These are phyloP conservation scores for Dendrobium chrysotoxum DNA, from an alignment of 106 monocot genomes.

Conservation along the genomic window DNA sequence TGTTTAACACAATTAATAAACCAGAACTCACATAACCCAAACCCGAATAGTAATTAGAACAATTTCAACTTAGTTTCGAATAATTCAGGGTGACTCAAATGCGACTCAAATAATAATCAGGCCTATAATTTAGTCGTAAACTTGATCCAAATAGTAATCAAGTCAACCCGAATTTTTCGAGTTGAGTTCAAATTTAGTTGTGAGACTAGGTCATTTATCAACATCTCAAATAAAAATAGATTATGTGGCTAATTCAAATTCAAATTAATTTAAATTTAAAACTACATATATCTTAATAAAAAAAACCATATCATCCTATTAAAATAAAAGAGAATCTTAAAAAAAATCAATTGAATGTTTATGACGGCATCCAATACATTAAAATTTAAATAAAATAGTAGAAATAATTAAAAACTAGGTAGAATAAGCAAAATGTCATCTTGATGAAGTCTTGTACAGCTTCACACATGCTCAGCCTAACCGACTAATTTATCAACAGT, in stretches of 20 bases:
- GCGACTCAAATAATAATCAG: too few species aligned
- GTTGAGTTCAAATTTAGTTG: too few species aligned
- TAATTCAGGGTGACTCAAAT: too few species aligned
- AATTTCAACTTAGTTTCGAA: too few species aligned
- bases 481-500: background rate
- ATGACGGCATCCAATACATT: background rate
- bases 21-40: too few species aligned
- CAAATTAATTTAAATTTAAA: background rate
- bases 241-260: background rate
- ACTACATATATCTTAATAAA: background rate
- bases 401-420: background rate
- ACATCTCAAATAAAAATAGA: background rate
- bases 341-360: background rate
- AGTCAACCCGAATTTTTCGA: too few species aligned
- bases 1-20: too few species aligned
- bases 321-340: background rate
- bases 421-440: background rate
- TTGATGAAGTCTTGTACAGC: background rate
- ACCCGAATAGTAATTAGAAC: too few species aligned
- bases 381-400: background rate
- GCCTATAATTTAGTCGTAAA: too few species aligned
- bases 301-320: background rate
- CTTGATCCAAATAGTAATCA: too few species aligned
- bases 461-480: background rate
- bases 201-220: too few species aligned